These are phyloP conservation scores for Starmerella floricola DNA, from an alignment of 805 yeast genomes.

Conservation along the genomic window DNA sequence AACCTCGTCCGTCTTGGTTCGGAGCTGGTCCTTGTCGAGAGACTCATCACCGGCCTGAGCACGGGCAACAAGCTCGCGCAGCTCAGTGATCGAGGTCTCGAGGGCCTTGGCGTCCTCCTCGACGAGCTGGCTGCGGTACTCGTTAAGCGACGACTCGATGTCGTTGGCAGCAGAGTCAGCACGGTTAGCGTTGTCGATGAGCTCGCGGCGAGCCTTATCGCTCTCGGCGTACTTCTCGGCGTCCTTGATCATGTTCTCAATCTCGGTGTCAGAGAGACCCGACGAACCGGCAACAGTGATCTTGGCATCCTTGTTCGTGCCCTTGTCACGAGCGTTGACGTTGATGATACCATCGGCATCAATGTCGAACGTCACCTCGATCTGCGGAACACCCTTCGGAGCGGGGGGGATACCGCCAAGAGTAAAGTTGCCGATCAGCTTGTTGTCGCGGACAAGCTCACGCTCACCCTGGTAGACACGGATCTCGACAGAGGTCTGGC, in stretches of 20 bases:
- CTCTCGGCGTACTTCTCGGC: slow-evolving; percentile 82
- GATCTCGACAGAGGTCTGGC: slow-evolving; percentile 93
- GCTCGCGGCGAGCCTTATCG: slow-evolving; percentile 74
- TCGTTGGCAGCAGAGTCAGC: slow-evolving; percentile 76
- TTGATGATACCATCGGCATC: slow-evolving; percentile 97
- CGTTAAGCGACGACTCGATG: slow-evolving; percentile 73
- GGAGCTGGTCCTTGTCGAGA: slow-evolving; percentile 51
- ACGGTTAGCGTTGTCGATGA: slow-evolving; percentile 75
- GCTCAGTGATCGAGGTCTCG: slow-evolving; percentile 43
- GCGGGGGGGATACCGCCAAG: slow-evolving; percentile 91
- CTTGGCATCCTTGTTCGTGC: slow-evolving; percentile 84
- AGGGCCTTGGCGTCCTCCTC: slow-evolving; percentile 45
- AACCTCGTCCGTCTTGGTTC: slow-evolving; percentile 71
- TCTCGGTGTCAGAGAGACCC: slow-evolving; percentile 80
- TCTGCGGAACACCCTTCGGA: slow-evolving; percentile 89
- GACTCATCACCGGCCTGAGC: slow-evolving; percentile 48
- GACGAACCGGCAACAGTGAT: slow-evolving; percentile 95
- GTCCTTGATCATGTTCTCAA: slow-evolving; percentile 80
- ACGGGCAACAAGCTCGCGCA: slow-evolving; percentile 68
- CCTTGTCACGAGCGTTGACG: slow-evolving; percentile 89
- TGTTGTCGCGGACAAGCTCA: slow-evolving; percentile 95
- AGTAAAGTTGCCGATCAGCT: slow-evolving; percentile 92
- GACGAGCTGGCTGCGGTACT: slow-evolving; percentile 57
- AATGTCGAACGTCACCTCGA: slow-evolving; percentile 88
- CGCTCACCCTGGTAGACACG: slow-evolving; percentile 99